A percentile compares a stretch with the other conserved stretches of the same genome.
Conservation (phyloP, 257 asterid genomes). For the Oldenlandia corymbosa region DNA sequence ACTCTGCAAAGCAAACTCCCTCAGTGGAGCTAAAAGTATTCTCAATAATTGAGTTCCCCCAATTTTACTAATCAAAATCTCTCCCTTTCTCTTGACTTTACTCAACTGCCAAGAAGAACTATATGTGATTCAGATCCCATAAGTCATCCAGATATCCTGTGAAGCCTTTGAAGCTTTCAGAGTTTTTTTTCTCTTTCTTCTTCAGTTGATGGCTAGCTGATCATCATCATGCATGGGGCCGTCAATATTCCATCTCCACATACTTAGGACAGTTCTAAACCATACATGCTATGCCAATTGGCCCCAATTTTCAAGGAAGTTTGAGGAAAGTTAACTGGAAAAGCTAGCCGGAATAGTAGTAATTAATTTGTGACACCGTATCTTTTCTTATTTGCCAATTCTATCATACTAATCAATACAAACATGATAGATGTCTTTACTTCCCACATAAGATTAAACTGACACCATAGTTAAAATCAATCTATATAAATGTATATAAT, state of each 20-base stretch:
- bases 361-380: no score
- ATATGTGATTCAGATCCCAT: background rate
- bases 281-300: conserved; percentile 6
- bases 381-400: no score
- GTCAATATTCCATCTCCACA: background rate
- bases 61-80: no score
- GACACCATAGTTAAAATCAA: no score
- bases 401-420: no score
- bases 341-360: no score
- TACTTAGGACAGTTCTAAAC: background rate
- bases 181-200: background rate
- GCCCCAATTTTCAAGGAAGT: background rate
- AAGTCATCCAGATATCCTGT: background rate
- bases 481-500: no score
- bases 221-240: no score
- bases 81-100: background rate
- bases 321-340: no score
- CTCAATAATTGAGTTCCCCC: conserved; percentile 33
- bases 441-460: no score
- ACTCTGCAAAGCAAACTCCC: conserved; percentile 23
- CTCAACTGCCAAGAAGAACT: background rate
- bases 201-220: background rate
- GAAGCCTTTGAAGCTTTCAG: conserved; percentile 6
- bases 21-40: no score
- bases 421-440: no score